phyloP scores from a whole-genome alignment of 768 basidiomycete genomes.

The Lentinula raphanica region DNA sequence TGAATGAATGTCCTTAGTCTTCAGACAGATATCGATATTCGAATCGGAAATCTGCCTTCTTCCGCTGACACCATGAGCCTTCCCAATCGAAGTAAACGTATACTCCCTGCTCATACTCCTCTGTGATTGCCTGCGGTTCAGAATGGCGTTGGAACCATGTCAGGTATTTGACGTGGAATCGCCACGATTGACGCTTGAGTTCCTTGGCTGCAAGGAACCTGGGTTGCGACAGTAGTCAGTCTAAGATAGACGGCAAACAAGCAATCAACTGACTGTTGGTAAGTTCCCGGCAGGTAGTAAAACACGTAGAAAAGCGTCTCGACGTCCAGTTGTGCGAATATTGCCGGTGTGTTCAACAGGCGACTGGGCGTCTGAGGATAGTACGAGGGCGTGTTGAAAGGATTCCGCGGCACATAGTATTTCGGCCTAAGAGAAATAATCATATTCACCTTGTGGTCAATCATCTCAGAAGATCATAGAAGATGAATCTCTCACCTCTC shows the following conservation, averaged over 20 bases:
- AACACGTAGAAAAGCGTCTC: conserved; percentile 99
- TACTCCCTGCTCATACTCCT: conserved; percentile 98
- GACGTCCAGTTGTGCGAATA: conserved; percentile 89
- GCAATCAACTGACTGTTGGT: conserved; percentile 74
- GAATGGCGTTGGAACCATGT: conserved; percentile 99
- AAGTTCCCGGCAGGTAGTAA: conserved; percentile 95
- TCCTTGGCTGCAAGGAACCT: conserved; percentile 96
- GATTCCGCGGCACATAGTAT: conserved; percentile 93
- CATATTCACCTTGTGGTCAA: neutral
- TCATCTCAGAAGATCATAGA: too few species aligned
- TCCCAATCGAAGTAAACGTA: conserved; percentile 99
- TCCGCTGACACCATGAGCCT: conserved; percentile 96
- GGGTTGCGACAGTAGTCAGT: conserved; percentile 7
- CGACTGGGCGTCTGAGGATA: conserved; percentile 89
- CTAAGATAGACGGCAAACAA: neutral
- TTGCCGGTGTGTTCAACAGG: conserved; percentile 71
- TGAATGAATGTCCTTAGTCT: conserved; percentile 44
- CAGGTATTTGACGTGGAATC: conserved; percentile 98
- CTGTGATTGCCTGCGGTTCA: conserved; percentile 97
- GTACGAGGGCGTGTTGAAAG: conserved; percentile 85
- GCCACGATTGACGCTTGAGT: conserved; percentile 95
- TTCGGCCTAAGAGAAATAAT: conserved; percentile 67
- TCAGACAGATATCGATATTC: conserved; percentile 94
- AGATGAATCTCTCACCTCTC: too few species aligned
- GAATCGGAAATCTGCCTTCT: conserved; percentile 97